Percentiles rank a stretch among this genome's conserved stretches.
Conservation (phyloP, 225 moss, liverwort and hornwort species). For the Polytrichum commune region DNA sequence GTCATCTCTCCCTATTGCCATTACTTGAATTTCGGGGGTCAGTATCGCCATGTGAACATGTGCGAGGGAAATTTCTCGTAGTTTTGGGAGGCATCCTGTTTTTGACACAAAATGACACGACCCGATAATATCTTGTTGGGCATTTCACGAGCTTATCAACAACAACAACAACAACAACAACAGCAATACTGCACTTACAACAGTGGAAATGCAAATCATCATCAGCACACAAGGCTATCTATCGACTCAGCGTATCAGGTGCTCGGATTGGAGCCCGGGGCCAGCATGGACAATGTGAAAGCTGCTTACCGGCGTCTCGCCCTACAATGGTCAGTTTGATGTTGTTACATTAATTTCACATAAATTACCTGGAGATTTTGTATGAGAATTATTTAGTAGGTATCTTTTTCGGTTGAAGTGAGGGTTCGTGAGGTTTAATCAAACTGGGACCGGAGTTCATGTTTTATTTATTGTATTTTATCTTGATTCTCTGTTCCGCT, state of each 20-base stretch:
- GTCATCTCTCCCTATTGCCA: too few relatives aligned
- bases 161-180: slow-evolving; percentile 31
- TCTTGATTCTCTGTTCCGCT: slow-evolving; percentile 2
- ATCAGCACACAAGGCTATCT: slow-evolving; percentile 34
- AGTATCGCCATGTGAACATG: too few relatives aligned
- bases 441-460: too few relatives aligned
- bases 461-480: neutral
- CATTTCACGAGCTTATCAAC: slow-evolving; percentile 22
- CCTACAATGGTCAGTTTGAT: slow-evolving; percentile 57
- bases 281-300: slow-evolving; percentile 77
- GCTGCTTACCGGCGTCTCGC: slow-evolving; percentile 90
- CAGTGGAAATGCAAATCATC: slow-evolving; percentile 20
- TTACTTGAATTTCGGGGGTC: too few relatives aligned
- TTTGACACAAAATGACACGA: slow-evolving; percentile 1
- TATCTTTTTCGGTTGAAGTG: too few relatives aligned
- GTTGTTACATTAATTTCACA: too few relatives aligned
- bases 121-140: slow-evolving; percentile 3
- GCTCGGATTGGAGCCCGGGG: slow-evolving; percentile 68
- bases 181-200: slow-evolving; percentile 34
- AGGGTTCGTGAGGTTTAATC: too few relatives aligned
- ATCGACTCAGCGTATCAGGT: slow-evolving; percentile 65
- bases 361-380: too few relatives aligned
- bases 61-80: too few relatives aligned
- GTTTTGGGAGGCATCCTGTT: too few relatives aligned
- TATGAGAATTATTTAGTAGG: too few relatives aligned